Conservation (phyloP, 1,284 basidiomycete species). For the Puccinia sorghi region DNA sequence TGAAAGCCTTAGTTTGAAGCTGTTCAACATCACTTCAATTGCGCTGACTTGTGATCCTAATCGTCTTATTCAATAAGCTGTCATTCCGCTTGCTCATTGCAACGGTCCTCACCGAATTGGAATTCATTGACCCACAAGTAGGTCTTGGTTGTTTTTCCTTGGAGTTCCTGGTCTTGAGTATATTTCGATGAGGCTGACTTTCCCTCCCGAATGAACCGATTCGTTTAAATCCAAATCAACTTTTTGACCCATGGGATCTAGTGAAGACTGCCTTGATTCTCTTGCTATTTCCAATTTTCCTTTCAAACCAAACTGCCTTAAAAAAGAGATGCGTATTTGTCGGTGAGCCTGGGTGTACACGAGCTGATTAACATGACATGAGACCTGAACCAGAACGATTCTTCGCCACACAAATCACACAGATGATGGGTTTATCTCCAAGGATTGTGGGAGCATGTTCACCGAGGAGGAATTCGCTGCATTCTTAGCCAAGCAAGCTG, state of each 20-base stretch:
- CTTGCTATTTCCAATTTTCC: background rate
- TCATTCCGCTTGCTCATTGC: background rate
- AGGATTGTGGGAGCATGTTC: conserved; percentile 8
- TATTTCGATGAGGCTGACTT: background rate
- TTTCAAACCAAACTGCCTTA: background rate
- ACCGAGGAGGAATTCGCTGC: conserved; percentile 25
- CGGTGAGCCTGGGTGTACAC: background rate
- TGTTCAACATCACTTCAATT: background rate
- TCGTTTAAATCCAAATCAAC: background rate
- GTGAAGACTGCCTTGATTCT: conserved; percentile 11
- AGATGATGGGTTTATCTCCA: conserved; percentile 10
- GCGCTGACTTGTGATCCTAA: background rate
- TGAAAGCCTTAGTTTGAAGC: background rate
- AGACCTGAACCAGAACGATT: background rate
- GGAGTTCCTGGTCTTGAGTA: background rate
- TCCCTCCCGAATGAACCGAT: background rate
- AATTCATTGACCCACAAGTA: background rate
- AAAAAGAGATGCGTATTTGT: conserved; percentile 28
- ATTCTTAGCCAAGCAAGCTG: conserved; percentile 24
- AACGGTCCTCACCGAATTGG: background rate
- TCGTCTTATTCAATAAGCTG: background rate
- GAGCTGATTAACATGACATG: background rate
- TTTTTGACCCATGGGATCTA: background rate
- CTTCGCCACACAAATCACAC: background rate
- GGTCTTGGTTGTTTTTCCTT: background rate